Conservation (phyloP, 2,329 filamentous ascomycete genomes). For the Arthrobotrys iridis region DNA sequence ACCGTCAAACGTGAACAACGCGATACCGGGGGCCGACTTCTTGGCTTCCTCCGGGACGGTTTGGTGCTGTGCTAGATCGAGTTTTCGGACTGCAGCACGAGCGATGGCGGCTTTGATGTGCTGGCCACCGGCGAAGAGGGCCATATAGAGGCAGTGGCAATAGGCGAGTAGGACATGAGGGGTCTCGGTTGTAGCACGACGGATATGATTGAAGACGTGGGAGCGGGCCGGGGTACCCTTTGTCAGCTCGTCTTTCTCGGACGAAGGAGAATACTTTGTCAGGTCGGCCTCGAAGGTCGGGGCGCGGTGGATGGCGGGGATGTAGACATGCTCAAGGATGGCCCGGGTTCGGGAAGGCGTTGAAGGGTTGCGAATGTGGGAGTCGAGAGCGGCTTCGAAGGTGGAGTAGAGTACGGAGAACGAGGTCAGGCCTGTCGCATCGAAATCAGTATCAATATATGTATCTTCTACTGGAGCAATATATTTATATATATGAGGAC, state of each 20-base stretch:
- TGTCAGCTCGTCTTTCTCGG: conserved; percentile 26
- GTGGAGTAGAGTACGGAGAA: conserved; percentile 43
- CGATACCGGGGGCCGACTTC: conserved; percentile 37
- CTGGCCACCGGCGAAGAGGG: conserved; percentile 50
- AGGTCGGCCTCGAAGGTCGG: conserved; percentile 35
- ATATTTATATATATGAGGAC: background rate
- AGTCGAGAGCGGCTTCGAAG: conserved; percentile 45
- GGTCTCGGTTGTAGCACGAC: conserved; percentile 23
- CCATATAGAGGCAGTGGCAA: conserved; percentile 50
- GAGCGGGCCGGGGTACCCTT: conserved; percentile 26
- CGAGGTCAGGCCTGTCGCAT: conserved; percentile 34
- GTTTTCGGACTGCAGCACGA: conserved; percentile 39
- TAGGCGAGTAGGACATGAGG: conserved; percentile 46
- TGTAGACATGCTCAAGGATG: conserved; percentile 51
- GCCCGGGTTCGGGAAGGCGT: conserved; percentile 38
- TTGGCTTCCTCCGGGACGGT: conserved; percentile 35
- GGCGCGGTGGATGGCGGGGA: conserved; percentile 42
- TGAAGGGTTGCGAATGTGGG: conserved; percentile 29
- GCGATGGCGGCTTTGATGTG: conserved; percentile 51
- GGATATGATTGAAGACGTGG: conserved; percentile 29
- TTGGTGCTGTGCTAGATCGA: conserved; percentile 34
- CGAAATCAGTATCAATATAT: background rate
- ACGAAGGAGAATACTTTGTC: conserved; percentile 10
- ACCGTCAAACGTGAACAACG: conserved; percentile 44
- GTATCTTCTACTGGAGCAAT: background rate